These are phyloP conservation scores for Gomphus sp. DNA, from an alignment of 1,284 basidiomycete species.

Conservation along the genomic window DNA sequence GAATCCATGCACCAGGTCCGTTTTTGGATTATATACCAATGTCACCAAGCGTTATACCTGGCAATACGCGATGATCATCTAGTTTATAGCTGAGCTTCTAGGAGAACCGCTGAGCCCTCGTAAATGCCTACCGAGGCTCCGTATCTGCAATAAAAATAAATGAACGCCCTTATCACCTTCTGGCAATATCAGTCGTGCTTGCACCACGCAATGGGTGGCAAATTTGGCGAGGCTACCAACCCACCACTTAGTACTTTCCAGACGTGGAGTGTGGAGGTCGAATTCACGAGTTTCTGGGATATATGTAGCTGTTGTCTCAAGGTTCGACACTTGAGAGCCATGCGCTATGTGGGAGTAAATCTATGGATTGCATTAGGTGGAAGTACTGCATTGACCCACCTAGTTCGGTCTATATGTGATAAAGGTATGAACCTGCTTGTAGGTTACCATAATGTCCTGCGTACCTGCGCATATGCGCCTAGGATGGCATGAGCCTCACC, in stretches of 20 bases:
- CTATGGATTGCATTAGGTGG: not conserved
- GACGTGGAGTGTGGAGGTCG: slow-evolving; percentile 66
- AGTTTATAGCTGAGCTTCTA: not conserved
- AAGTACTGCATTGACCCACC: slow-evolving; percentile 23
- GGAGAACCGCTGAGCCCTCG: not conserved
- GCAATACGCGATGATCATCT: slow-evolving; percentile 53
- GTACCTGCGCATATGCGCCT: slow-evolving; percentile 25
- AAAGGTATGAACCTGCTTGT: not conserved
- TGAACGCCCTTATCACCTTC: slow-evolving; percentile 65
- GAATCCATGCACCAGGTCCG: not conserved
- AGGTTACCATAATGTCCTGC: too few relatives aligned
- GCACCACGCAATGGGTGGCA: slow-evolving; percentile 71
- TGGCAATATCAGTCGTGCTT: slow-evolving; percentile 66
- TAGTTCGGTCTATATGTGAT: slow-evolving; percentile 60
- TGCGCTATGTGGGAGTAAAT: slow-evolving; percentile 28
- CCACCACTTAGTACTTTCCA: slow-evolving; percentile 83
- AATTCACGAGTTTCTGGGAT: slow-evolving; percentile 61
- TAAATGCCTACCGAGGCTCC: slow-evolving; percentile 40
- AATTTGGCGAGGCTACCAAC: slow-evolving; percentile 64
- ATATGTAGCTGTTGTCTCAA: slow-evolving; percentile 78
- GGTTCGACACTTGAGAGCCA: slow-evolving; percentile 57
- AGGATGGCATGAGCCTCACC: slow-evolving; percentile 49
- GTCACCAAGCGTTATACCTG: slow-evolving; percentile 67
- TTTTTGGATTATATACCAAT: slow-evolving; percentile 38
- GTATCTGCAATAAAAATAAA: slow-evolving; percentile 64